Percentiles rank a stretch among this genome's conserved stretches.
Conservation (phyloP, 306 rosid species). For the Quercus robur region DNA sequence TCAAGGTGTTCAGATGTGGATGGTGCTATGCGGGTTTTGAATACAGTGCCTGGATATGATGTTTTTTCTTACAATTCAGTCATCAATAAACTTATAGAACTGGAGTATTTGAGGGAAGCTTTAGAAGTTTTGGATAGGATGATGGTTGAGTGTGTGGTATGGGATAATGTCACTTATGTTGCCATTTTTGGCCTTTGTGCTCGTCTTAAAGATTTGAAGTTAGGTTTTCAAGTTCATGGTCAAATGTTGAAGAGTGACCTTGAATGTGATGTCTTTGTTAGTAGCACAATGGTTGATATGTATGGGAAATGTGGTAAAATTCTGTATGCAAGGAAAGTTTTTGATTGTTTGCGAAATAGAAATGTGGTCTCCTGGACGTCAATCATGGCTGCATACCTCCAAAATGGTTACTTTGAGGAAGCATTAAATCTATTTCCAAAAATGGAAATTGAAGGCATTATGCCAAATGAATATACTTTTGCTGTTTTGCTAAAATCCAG, state of each 20-base stretch:
- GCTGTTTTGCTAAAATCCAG: conserved; percentile 57
- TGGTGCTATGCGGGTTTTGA: conserved; percentile 45
- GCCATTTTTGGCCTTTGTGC: conserved; percentile 52
- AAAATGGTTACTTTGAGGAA: conserved; percentile 59
- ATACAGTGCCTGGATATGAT: conserved; percentile 32
- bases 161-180: conserved; percentile 58
- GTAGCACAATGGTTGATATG: conserved; percentile 60
- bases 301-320: conserved; percentile 61
- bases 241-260: conserved; percentile 37
- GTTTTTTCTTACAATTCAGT: conserved; percentile 48
- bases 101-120: conserved; percentile 32
- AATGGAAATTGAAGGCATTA: conserved; percentile 43
- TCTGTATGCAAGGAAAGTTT: conserved; percentile 38
- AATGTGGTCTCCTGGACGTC: conserved; percentile 67
- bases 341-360: conserved; percentile 29
- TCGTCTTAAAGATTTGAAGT: conserved; percentile 41
- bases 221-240: conserved; percentile 54
- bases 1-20: conserved; percentile 37
- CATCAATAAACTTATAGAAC: conserved; percentile 42
- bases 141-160: conserved; percentile 29
- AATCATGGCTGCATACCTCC: conserved; percentile 53
- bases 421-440: conserved; percentile 37
- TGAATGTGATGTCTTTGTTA: conserved; percentile 39
- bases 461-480: conserved; percentile 53
- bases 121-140: conserved; percentile 42